Conservation (phyloP, 192 early-diverging fungal genomes). For the Cetraspora pellucida region DNA sequence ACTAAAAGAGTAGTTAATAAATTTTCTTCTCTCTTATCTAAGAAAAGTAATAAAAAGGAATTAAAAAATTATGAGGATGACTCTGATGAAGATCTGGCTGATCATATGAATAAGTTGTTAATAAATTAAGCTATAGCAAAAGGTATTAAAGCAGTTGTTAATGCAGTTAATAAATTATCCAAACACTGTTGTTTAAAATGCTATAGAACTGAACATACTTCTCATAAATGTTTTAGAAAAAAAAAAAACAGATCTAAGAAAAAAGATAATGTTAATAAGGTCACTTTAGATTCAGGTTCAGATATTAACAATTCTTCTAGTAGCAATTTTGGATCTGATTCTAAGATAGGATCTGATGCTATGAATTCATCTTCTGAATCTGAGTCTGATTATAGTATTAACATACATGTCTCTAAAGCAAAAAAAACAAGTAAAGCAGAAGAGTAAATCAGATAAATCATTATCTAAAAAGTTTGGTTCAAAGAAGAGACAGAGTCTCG, state of each 20-base stretch:
- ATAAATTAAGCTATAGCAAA: conserved; percentile 21
- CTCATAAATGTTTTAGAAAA: conserved; percentile 11
- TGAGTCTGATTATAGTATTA: conserved; percentile 8
- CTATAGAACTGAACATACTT: conserved; percentile 17
- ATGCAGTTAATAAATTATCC: conserved; percentile 21
- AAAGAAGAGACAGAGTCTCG: too few relatives aligned
- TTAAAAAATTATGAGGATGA: conserved; percentile 17
- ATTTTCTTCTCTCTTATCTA: conserved; percentile 22
- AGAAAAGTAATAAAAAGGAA: conserved; percentile 17
- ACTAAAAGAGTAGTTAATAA: conserved; percentile 27
- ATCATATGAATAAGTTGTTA: conserved; percentile 20
- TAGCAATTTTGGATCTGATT: conserved; percentile 21
- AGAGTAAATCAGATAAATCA: too few relatives aligned
- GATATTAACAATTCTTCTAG: not conserved
- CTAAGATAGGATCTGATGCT: not conserved
- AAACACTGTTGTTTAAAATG: not conserved
- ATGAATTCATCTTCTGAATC: not conserved
- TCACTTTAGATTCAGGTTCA: conserved; percentile 22
- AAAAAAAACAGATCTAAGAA: conserved; percentile 13
- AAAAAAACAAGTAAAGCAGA: too few relatives aligned
- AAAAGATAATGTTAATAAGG: conserved; percentile 18
- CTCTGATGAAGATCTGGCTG: conserved; percentile 14
- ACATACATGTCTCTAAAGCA: not conserved
- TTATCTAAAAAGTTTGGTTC: too few relatives aligned
- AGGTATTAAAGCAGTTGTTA: not conserved